Percentiles rank a stretch among this genome's conserved stretches.
Conservation (phyloP, 352 stramenopile species). For the Pythium grandisporangium region DNA sequence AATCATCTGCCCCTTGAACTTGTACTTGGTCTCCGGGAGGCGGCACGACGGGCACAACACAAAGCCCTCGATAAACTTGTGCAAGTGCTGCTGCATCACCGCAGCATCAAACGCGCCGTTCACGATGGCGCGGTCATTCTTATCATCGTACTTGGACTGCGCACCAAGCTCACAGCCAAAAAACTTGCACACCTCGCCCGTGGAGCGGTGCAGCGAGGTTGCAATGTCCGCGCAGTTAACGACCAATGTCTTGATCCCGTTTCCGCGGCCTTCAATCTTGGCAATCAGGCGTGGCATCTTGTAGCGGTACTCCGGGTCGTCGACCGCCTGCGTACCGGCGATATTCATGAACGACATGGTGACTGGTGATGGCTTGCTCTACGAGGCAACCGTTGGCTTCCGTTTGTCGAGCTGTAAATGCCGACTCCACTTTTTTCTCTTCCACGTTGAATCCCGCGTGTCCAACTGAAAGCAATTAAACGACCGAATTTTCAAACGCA, state of each 20-base stretch:
- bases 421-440: slow-evolving; percentile 64
- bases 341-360: slow-evolving; percentile 89
- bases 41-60: slow-evolving; percentile 96
- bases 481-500: slow-evolving; percentile 81
- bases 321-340: slow-evolving; percentile 82
- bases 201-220: slow-evolving; percentile 88
- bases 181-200: slow-evolving; percentile 98
- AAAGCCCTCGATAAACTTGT: slow-evolving; percentile 98
- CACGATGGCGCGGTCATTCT: slow-evolving; percentile 94
- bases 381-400: slow-evolving; percentile 22
- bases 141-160: slow-evolving; percentile 96
- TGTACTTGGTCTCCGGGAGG: slow-evolving; percentile 98
- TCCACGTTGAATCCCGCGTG: slow-evolving; percentile 66
- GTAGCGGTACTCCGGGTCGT: slow-evolving; percentile 97
- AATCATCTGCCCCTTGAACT: slow-evolving; percentile 97
- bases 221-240: slow-evolving; percentile 97
- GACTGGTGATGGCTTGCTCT: too few species aligned
- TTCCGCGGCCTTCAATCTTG: slow-evolving; percentile 98
- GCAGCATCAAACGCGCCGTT: slow-evolving; percentile 94
- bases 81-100: slow-evolving; percentile 92
- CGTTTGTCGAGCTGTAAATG: slow-evolving; percentile 15
- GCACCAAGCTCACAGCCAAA: slow-evolving; percentile 98
- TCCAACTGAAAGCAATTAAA: slow-evolving; percentile 43
- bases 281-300: slow-evolving; percentile 96
- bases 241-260: slow-evolving; percentile 99